Evolutionary conservation across 2,329 filamentous ascomycete species (phyloP).

Genomic region (Colletotrichum liaoningense): DNA sequence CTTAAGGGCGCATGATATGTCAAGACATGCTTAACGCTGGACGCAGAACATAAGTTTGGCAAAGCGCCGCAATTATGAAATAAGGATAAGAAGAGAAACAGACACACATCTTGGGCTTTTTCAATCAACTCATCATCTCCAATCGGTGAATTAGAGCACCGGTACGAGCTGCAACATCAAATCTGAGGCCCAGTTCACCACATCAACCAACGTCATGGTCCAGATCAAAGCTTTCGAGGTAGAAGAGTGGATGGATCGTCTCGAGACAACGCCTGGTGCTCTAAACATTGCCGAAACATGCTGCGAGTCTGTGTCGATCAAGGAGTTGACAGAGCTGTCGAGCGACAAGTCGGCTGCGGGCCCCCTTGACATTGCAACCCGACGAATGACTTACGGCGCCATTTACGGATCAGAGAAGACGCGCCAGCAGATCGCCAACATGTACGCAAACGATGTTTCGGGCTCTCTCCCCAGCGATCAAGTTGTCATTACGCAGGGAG

Average conservation of each 20-base stretch:
- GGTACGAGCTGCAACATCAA: no score
- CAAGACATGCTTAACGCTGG: no score
- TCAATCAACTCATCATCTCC: no score
- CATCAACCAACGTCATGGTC: constrained; percentile 43
- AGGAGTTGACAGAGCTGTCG: constrained; percentile 71
- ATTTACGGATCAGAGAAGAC: constrained; percentile 77
- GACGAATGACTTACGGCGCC: constrained; percentile 75
- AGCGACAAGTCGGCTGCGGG: constrained; percentile 58
- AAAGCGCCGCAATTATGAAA: no score
- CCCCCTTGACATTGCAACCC: constrained; percentile 60
- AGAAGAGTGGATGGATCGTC: constrained; percentile 76
- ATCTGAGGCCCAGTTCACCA: no score
- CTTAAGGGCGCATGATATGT: no score
- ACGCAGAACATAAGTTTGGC: no score
- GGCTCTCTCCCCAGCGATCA: constrained; percentile 57
- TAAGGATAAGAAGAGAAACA: no score
- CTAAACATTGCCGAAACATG: constrained; percentile 85
- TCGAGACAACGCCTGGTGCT: constrained; percentile 65
- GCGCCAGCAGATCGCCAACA: constrained; percentile 70
- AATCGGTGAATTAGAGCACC: no score
- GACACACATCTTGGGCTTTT: no score
- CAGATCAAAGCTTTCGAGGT: constrained; percentile 66
- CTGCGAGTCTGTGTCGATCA: constrained; percentile 77
- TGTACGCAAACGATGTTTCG: constrained; percentile 69
- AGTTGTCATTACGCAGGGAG: constrained; percentile 79